phyloP scores from a whole-genome alignment of 192 early-diverging fungal genomes.

The Backusella australiensis region DNA sequence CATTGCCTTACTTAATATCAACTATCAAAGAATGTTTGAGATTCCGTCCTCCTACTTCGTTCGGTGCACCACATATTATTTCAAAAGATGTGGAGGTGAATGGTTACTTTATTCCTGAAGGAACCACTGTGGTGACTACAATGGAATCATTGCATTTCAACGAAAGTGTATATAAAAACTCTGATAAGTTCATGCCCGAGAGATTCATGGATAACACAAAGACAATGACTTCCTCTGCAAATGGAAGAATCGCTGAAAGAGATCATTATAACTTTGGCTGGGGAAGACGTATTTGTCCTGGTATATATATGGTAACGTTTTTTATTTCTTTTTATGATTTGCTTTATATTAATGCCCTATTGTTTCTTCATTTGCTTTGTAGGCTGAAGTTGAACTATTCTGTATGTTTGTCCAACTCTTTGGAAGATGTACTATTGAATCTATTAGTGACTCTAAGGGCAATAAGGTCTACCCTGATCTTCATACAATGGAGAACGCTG shows the following conservation, averaged over 20 bases:
- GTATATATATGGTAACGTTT: slow-evolving; percentile 1
- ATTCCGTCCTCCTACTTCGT: slow-evolving; percentile 5
- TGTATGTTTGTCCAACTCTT: background rate
- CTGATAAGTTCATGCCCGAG: slow-evolving; percentile 48
- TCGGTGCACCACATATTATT: slow-evolving; percentile 20
- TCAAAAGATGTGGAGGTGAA: slow-evolving; percentile 27
- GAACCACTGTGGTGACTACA: slow-evolving; percentile 43
- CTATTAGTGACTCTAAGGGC: background rate
- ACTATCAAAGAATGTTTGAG: slow-evolving; percentile 18
- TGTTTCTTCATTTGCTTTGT: background rate
- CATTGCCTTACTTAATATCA: slow-evolving; percentile 17
- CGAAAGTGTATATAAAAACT: slow-evolving; percentile 30
- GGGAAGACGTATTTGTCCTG: slow-evolving; percentile 19
- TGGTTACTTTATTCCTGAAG: slow-evolving; percentile 50
- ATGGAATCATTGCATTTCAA: slow-evolving; percentile 47
- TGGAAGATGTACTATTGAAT: background rate
- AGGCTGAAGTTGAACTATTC: slow-evolving; percentile 6
- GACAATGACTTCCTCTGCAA: background rate
- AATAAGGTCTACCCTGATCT: background rate
- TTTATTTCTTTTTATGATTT: background rate
- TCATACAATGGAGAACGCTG: background rate
- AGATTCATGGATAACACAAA: slow-evolving; percentile 22
- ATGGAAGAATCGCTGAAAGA: slow-evolving; percentile 5
- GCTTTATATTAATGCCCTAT: background rate
- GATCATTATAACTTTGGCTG: slow-evolving; percentile 25